These are phyloP conservation scores for Sclerotinia minor DNA, from an alignment of 2,329 filamentous ascomycete genomes.

Conservation along the genomic window DNA sequence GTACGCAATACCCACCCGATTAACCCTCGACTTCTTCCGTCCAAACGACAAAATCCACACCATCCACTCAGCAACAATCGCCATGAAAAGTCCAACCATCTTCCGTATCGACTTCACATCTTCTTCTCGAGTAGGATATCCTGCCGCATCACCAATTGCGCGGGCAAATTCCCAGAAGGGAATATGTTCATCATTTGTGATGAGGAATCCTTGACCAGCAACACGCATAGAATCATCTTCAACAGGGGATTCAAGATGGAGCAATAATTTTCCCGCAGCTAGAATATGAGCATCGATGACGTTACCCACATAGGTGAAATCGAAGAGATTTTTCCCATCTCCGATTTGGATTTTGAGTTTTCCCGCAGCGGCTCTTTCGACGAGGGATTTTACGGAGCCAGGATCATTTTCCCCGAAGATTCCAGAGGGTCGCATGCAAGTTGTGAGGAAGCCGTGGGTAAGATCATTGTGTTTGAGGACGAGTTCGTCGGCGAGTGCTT, in stretches of 20 bases:
- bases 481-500: conserved; percentile 30
- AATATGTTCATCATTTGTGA: conserved; percentile 31
- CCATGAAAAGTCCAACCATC: conserved; percentile 22
- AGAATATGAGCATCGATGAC: conserved; percentile 53
- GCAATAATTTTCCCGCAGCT: conserved; percentile 44
- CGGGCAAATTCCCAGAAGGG: conserved; percentile 30
- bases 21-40: neutral
- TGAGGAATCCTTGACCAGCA: conserved; percentile 29
- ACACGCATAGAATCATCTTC: conserved; percentile 6
- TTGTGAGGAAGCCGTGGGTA: conserved; percentile 48
- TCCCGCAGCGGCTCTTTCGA: conserved; percentile 47
- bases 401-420: conserved; percentile 51
- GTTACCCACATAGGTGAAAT: conserved; percentile 52
- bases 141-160: conserved; percentile 23
- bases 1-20: neutral
- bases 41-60: conserved; percentile 29
- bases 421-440: conserved; percentile 50
- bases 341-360: conserved; percentile 54
- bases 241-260: conserved; percentile 40
- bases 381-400: conserved; percentile 40
- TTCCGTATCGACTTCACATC: conserved; percentile 26
- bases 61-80: conserved; percentile 29
- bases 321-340: conserved; percentile 53
- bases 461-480: conserved; percentile 28
- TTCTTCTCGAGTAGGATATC: conserved; percentile 18